Base-by-base conservation (phyloP, 495 filamentous ascomycete species). In the Penicillium angulare region DNA sequence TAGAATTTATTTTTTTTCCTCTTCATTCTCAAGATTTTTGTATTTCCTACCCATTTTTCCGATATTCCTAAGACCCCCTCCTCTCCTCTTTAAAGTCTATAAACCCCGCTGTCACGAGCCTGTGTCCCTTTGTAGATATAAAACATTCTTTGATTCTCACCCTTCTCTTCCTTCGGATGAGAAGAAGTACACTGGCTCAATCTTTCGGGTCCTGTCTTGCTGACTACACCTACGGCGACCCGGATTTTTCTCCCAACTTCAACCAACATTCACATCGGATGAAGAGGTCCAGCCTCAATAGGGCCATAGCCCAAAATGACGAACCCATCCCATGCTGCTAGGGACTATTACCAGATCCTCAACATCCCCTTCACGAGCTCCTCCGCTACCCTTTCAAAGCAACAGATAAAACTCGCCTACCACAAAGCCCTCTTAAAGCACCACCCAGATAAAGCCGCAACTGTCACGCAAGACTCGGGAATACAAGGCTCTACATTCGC, bases 361-460 rank as follows among this genome's bases (percentile, higher is more conserved):
- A 71, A 62, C 22, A 68, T 85, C 38, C 72, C 76, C 2, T 72
- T 66, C 55, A 50, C 58, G 40, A 42, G 31, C 9, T 16, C 33
- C 22, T 38, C 45, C 18, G 12, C 44, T 18, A 13, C 33, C 32
- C 33, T 48, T 18, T 48, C 45, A 9, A 77, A 77, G 39, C 68
- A 71, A 43, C 66, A 79, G 26, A 67, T 95, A 41, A 92, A 92
- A 64, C 68, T 72, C 48, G 88, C 89, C 24, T 96, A 96, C 67
- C 86, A 84, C 57, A 81, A 81, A 55, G 86, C 91, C 1, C 78
- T 96, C 8, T 77, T 96, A 5, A 75, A 70, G 40, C 75, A 95
- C 67, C 91, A 95, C 65, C 91, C 91, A 0, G 91, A 96, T 74
- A 95, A 95, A 63, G 61, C 66, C 17, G 27, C 56, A 23, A 39